phyloP scores from a whole-genome alignment of 129 eudicot genomes.

The Tagetes patula region DNA sequence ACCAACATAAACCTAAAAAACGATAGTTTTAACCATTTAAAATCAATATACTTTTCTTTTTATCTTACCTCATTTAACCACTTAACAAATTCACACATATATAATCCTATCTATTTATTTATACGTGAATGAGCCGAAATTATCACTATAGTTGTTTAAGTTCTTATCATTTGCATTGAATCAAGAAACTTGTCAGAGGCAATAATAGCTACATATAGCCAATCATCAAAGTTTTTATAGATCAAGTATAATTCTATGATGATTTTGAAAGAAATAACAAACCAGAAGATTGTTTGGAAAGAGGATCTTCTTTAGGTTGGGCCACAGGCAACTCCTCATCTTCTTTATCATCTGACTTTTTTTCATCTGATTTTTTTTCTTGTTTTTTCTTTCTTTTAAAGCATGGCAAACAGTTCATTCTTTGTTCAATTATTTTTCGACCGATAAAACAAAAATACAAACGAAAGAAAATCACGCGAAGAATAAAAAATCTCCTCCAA shows the following conservation, averaged over 20 bases:
- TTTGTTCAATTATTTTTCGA: slow-evolving; percentile 1
- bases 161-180: neutral
- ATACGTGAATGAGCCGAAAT: neutral
- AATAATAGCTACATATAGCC: neutral
- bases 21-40: too few species aligned
- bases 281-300: slow-evolving; percentile 36
- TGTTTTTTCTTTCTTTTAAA: slow-evolving; percentile 34
- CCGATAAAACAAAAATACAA: neutral
- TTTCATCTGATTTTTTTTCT: slow-evolving; percentile 30
- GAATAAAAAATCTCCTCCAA: neutral
- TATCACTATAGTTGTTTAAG: neutral
- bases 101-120: neutral
- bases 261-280: neutral
- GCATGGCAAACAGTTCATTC: slow-evolving; percentile 75
- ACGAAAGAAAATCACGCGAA: neutral
- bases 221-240: neutral
- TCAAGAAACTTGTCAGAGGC: slow-evolving; percentile 4
- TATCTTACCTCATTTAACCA: neutral
- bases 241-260: neutral
- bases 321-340: slow-evolving; percentile 53
- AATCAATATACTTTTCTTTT: neutral
- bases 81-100: neutral
- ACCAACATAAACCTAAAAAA: too few species aligned
- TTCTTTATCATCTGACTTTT: slow-evolving; percentile 22
- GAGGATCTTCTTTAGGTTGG: slow-evolving; percentile 37